Conservation (phyloP, 352 stramenopile genomes). For the Phytophthora aleatoria region DNA sequence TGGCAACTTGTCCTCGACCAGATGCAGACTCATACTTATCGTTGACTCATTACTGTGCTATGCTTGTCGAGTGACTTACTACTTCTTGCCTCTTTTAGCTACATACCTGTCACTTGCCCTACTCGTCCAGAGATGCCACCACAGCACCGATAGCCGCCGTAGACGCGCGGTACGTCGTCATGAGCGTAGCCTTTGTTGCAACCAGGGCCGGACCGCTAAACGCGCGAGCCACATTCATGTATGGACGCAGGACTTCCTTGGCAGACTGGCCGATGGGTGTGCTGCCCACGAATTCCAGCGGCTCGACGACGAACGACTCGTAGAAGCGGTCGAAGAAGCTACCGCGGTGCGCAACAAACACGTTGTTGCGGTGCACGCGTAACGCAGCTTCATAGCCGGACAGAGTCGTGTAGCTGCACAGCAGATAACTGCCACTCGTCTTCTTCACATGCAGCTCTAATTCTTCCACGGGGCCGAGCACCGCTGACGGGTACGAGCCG, state of each 20-base stretch:
- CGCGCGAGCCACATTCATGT: conserved; percentile 67
- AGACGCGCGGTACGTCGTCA: conserved; percentile 75
- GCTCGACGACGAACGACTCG: conserved; percentile 65
- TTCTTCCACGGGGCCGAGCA: conserved; percentile 67
- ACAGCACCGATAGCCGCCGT: conserved; percentile 72
- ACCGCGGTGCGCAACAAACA: conserved; percentile 77
- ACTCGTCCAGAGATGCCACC: conserved; percentile 65
- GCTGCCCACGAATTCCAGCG: conserved; percentile 69
- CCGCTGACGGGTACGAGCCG: conserved; percentile 67
- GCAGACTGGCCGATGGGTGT: conserved; percentile 68
- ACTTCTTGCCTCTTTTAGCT: neutral
- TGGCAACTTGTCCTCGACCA: no score
- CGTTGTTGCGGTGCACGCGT: conserved; percentile 76
- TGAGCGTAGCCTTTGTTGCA: conserved; percentile 65
- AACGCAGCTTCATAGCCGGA: conserved; percentile 67
- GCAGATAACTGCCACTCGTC: conserved; percentile 77
- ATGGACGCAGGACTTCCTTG: conserved; percentile 60
- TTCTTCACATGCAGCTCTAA: conserved; percentile 83
- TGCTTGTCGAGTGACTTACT: neutral
- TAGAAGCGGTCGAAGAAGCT: conserved; percentile 77
- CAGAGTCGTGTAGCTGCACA: conserved; percentile 73
- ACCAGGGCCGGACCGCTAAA: conserved; percentile 75
- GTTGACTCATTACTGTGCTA: neutral
- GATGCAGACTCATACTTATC: neutral
- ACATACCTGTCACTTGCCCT: conserved; percentile 1